Conservation (phyloP, 352 stramenopile genomes). For the Pythium insidiosum region DNA sequence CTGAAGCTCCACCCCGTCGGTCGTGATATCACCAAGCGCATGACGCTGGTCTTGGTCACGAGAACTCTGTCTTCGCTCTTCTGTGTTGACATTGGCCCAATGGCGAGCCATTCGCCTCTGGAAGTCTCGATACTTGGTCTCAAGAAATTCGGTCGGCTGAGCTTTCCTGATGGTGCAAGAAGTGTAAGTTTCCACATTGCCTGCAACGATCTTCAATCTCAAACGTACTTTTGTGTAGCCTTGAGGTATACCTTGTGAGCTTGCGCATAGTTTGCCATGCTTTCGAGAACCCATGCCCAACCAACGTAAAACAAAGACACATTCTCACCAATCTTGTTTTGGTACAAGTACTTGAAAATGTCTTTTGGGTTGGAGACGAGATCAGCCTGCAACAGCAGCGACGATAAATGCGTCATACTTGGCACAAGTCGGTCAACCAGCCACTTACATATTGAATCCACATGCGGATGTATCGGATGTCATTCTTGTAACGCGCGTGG, state of each 20-base stretch:
- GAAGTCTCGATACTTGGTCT: conserved; percentile 78
- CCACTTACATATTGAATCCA: conserved; percentile 86
- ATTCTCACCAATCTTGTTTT: conserved; percentile 79
- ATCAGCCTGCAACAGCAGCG: conserved; percentile 61
- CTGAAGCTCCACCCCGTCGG: conserved; percentile 37
- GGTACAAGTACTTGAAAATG: conserved; percentile 86
- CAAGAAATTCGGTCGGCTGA: conserved; percentile 51
- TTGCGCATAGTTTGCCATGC: conserved; percentile 70
- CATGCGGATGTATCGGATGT: conserved; percentile 72
- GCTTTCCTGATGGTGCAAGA: conserved; percentile 39
- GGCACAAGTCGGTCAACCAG: background rate
- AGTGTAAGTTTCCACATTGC: background rate
- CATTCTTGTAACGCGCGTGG: conserved; percentile 54
- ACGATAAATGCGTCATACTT: background rate
- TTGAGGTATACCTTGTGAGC: conserved; percentile 85
- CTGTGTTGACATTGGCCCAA: conserved; percentile 62
- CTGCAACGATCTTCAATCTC: too few species aligned
- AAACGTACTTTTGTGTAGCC: conserved; percentile 74
- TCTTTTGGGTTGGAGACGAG: conserved; percentile 82
- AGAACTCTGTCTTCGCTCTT: conserved; percentile 13
- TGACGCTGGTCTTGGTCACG: conserved; percentile 41
- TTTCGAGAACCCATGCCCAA: conserved; percentile 81
- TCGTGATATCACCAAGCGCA: conserved; percentile 55
- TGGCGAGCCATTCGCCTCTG: conserved; percentile 77
- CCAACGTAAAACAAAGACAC: conserved; percentile 82